These are phyloP conservation scores for Coelastrella sp. DNA, from an alignment of 139 green algal genomes.

Conservation along the genomic window DNA sequence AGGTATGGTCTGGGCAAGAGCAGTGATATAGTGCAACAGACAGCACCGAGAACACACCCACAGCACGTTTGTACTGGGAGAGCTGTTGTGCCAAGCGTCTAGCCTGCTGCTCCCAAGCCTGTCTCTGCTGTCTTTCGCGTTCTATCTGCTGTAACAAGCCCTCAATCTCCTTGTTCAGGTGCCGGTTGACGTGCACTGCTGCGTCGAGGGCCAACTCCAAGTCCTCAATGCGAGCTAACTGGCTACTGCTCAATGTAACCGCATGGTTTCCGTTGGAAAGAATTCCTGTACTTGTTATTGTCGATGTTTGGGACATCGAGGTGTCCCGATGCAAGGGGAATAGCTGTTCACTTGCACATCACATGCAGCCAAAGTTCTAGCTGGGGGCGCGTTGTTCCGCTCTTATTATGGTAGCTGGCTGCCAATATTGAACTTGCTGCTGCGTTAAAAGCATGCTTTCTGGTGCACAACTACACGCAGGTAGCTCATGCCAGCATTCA, in stretches of 20 bases:
- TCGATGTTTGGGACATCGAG: no score
- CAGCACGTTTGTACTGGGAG: slow-evolving; percentile 44
- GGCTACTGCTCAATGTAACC: slow-evolving; percentile 1
- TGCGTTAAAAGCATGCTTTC: no score
- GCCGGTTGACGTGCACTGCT: slow-evolving; percentile 60
- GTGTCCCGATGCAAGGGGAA: neutral
- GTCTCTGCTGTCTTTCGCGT: slow-evolving; percentile 48
- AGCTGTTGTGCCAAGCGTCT: slow-evolving; percentile 50
- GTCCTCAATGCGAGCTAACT: slow-evolving; percentile 51
- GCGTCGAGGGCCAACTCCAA: slow-evolving; percentile 58
- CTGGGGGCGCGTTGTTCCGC: no score
- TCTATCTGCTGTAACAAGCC: slow-evolving; percentile 33
- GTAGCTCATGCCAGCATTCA: no score
- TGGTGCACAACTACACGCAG: no score
- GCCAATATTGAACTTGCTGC: no score
- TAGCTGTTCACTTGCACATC: neutral
- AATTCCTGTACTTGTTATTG: no score
- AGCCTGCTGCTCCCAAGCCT: slow-evolving; percentile 60
- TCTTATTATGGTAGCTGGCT: no score
- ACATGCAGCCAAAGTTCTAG: no score
- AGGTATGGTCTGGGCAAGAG: no score
- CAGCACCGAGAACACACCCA: neutral
- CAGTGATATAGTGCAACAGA: neutral
- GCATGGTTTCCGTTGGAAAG: neutral
- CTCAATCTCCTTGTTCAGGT: slow-evolving; percentile 59